phyloP scores from a whole-genome alignment of 805 yeast species.

The Blastobotrys mokoenaii region DNA sequence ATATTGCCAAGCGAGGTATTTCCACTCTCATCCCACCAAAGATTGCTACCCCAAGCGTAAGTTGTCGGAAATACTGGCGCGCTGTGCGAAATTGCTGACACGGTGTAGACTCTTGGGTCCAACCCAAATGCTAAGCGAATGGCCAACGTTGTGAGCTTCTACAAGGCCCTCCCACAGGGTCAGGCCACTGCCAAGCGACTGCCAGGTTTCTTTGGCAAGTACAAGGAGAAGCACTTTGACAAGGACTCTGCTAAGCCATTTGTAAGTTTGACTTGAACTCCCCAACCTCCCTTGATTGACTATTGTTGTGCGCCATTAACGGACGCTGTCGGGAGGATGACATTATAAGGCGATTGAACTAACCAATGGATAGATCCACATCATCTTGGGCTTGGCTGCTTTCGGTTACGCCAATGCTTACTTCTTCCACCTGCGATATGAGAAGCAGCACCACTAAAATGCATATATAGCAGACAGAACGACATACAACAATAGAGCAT shows the following conservation, averaged over 20 bases:
- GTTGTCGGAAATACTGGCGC: slow-evolving; percentile 26
- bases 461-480: slow-evolving; percentile 37
- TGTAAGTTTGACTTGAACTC: slow-evolving; percentile 7
- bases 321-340: background rate
- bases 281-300: too few species aligned
- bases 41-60: slow-evolving; percentile 89
- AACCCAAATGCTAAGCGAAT: slow-evolving; percentile 97
- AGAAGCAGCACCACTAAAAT: slow-evolving; percentile 21
- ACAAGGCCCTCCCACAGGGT: slow-evolving; percentile 94
- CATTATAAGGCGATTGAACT: slow-evolving; percentile 1
- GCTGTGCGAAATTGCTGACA: background rate
- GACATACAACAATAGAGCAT: slow-evolving; percentile 42
- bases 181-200: slow-evolving; percentile 50
- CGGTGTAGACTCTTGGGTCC: slow-evolving; percentile 68
- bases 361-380: slow-evolving; percentile 39
- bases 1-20: slow-evolving; percentile 82
- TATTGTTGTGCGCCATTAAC: too few species aligned
- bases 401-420: slow-evolving; percentile 90
- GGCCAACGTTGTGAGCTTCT: slow-evolving; percentile 89
- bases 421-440: slow-evolving; percentile 61
- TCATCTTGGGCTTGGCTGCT: slow-evolving; percentile 55
- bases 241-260: slow-evolving; percentile 27
- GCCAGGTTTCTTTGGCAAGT: slow-evolving; percentile 31
- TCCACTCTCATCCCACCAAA: slow-evolving; percentile 97
- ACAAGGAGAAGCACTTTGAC: slow-evolving; percentile 21